A percentile compares a stretch with the other conserved stretches of the same genome.
These are phyloP conservation scores for Trichoderma simmonsii DNA, from an alignment of 2,329 filamentous ascomycete genomes.

Conservation along the genomic window DNA sequence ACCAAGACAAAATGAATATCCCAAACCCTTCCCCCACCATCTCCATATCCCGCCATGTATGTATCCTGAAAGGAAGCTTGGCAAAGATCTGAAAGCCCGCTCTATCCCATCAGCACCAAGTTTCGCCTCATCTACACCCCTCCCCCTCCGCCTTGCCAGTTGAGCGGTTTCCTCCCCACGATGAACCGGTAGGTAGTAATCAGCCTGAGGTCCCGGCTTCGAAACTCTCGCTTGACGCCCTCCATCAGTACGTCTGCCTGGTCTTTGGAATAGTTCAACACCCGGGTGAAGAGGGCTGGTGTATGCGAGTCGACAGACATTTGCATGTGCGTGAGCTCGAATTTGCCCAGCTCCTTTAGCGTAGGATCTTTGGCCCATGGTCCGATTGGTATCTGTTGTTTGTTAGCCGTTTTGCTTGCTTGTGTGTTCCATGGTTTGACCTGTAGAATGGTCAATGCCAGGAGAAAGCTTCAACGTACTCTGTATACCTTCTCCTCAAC, in stretches of 20 bases:
- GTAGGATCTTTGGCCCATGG: slow-evolving; percentile 37
- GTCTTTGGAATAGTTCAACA: slow-evolving; percentile 38
- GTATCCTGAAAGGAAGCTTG: background rate
- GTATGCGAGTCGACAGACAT: slow-evolving; percentile 43
- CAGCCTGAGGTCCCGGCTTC: slow-evolving; percentile 31
- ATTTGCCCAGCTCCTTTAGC: slow-evolving; percentile 37
- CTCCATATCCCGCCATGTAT: background rate
- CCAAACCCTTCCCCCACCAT: background rate
- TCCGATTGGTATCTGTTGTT: slow-evolving; percentile 36
- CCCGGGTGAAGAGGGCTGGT: slow-evolving; percentile 39
- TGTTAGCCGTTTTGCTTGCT: background rate
- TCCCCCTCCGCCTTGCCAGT: background rate
- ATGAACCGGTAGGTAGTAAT: slow-evolving; percentile 37
- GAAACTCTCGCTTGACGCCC: slow-evolving; percentile 39
- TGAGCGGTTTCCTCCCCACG: slow-evolving; percentile 27
- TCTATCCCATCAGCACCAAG: background rate
- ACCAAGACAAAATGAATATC: background rate
- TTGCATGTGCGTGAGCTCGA: slow-evolving; percentile 40
- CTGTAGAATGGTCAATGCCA: background rate
- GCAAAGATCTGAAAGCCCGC: background rate
- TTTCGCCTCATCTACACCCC: background rate
- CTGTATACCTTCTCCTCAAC: slow-evolving; percentile 31
- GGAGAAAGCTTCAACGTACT: slow-evolving; percentile 21
- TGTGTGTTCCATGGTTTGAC: background rate
- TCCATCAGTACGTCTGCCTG: slow-evolving; percentile 41